Evolutionary conservation across 2,329 filamentous ascomycete species (phyloP).

Genomic region (Madurella fahalii): DNA sequence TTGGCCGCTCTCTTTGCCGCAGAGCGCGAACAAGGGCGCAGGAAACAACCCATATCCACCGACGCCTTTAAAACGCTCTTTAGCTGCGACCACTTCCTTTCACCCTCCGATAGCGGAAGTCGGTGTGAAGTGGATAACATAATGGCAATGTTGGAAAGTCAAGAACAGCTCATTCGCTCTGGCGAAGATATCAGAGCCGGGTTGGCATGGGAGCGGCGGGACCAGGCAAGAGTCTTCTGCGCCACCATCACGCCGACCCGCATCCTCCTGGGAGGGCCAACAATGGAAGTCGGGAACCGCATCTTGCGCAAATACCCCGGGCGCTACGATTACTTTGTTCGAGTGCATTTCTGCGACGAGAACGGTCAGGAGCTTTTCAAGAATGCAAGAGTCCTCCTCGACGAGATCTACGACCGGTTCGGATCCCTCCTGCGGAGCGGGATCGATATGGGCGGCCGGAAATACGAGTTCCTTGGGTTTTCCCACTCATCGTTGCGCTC

Average conservation of each 20-base stretch:
- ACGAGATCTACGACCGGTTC: slow-evolving; percentile 57
- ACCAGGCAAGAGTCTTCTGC: slow-evolving; percentile 52
- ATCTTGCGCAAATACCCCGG: slow-evolving; percentile 63
- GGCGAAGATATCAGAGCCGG: slow-evolving; percentile 11
- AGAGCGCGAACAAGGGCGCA: slow-evolving; percentile 21
- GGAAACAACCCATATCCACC: slow-evolving; percentile 44
- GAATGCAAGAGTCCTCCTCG: slow-evolving; percentile 44
- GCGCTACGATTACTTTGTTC: slow-evolving; percentile 60
- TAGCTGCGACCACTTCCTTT: slow-evolving; percentile 50
- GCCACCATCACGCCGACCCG: slow-evolving; percentile 58
- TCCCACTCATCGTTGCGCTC: slow-evolving; percentile 72
- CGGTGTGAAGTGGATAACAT: slow-evolving; percentile 41
- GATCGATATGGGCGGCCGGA: slow-evolving; percentile 59
- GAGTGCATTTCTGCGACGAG: slow-evolving; percentile 72
- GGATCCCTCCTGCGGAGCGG: slow-evolving; percentile 53
- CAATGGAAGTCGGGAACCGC: slow-evolving; percentile 64
- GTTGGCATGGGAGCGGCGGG: too few species aligned
- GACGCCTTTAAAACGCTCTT: slow-evolving; percentile 52
- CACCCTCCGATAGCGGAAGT: slow-evolving; percentile 43
- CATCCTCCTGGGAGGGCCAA: slow-evolving; percentile 55
- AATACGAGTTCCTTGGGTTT: slow-evolving; percentile 68
- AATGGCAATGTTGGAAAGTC: slow-evolving; percentile 35
- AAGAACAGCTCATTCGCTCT: slow-evolving; percentile 33
- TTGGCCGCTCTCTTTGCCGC: slow-evolving; percentile 35
- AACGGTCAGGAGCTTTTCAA: slow-evolving; percentile 60